phyloP scores from a whole-genome alignment of 495 filamentous ascomycete species.

The Penicillium atrosanguineum region DNA sequence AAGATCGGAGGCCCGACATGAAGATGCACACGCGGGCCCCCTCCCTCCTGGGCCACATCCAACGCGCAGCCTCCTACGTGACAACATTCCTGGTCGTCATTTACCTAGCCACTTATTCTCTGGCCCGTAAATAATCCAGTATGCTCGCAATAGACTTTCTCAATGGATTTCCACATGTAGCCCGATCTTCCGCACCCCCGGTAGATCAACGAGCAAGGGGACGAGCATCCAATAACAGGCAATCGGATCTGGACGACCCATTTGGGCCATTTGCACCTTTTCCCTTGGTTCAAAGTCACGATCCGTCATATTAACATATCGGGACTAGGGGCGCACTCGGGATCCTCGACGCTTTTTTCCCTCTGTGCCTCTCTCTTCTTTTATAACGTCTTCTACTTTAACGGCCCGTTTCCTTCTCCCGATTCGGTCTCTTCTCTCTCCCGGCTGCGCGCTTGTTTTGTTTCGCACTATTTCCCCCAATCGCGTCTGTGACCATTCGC shows the following conservation, averaged over 20 bases:
- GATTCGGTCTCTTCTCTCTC: slow-evolving; percentile 11
- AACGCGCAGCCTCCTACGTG: slow-evolving; percentile 16
- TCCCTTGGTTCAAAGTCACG: slow-evolving; percentile 35
- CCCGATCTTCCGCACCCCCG: background rate
- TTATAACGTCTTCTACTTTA: background rate
- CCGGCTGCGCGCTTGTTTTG: slow-evolving; percentile 20
- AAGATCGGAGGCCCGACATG: slow-evolving; percentile 3
- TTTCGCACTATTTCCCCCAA: slow-evolving; percentile 13
- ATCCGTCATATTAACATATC: slow-evolving; percentile 52
- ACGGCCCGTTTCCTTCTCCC: slow-evolving; percentile 4
- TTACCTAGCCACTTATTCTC: background rate
- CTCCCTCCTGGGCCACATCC: background rate
- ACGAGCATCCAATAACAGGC: background rate
- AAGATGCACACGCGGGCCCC: background rate
- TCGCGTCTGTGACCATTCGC: slow-evolving; percentile 2
- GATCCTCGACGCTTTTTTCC: slow-evolving; percentile 38
- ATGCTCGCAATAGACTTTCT: background rate
- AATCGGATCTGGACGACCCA: slow-evolving; percentile 8
- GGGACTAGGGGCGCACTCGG: slow-evolving; percentile 47
- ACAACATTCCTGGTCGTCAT: slow-evolving; percentile 23
- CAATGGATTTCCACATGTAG: background rate
- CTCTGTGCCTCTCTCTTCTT: slow-evolving; percentile 20
- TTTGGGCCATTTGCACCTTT: slow-evolving; percentile 11
- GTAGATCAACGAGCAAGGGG: slow-evolving; percentile 6
- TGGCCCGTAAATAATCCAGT: background rate